phyloP scores from a whole-genome alignment of 345 rosid species.

The Noccaea bulbosa region DNA sequence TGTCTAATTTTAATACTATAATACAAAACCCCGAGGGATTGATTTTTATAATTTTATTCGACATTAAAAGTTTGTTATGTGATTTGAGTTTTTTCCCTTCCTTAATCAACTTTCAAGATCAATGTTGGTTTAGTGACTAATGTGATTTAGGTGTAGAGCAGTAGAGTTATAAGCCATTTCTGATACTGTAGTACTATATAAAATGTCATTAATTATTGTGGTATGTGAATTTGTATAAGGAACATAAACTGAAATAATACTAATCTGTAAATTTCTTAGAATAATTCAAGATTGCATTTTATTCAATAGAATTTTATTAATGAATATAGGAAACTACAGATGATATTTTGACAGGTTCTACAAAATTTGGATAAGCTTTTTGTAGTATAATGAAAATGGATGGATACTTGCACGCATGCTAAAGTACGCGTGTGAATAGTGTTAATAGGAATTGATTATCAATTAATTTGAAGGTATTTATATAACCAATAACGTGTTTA shows the following conservation, averaged over 20 bases:
- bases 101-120: background rate
- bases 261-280: background rate
- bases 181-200: too few species aligned
- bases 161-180: background rate
- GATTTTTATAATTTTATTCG: background rate
- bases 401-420: conserved; percentile 19
- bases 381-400: background rate
- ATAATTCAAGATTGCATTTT: background rate
- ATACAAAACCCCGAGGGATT: background rate
- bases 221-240: too few species aligned
- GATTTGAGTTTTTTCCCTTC: background rate
- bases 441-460: conserved; percentile 5
- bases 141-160: background rate
- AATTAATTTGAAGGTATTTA: background rate
- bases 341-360: too few species aligned
- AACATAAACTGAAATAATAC: too few species aligned
- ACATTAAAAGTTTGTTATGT: background rate
- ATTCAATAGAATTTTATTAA: background rate
- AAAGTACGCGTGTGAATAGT: conserved; percentile 15
- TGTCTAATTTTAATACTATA: background rate
- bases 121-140: background rate
- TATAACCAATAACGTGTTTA: conserved; percentile 2
- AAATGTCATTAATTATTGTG: too few species aligned
- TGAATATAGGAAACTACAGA: too few species aligned
- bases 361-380: background rate